Evolutionary conservation across 2,329 filamentous ascomycete genomes (phyloP).

Genomic region (Pseudogymnoascus sp.): DNA sequence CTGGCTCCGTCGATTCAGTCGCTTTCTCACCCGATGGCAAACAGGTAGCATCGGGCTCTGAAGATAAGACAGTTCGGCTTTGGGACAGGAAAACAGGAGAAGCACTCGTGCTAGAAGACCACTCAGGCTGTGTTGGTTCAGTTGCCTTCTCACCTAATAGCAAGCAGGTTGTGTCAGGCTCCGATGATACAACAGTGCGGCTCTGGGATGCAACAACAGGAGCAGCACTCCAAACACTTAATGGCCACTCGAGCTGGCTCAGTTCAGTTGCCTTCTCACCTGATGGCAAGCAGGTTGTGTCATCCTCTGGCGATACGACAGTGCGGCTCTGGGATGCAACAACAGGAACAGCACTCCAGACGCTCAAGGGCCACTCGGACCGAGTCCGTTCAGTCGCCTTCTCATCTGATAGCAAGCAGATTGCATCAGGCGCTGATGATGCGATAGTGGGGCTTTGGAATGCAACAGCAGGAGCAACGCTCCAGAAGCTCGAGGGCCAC

Average conservation of each 20-base stretch:
- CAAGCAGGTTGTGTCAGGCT: slow-evolving; percentile 14
- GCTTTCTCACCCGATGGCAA: no score
- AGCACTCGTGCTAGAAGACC: slow-evolving; percentile 17
- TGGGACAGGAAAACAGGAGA: slow-evolving; percentile 17
- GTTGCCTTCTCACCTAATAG: slow-evolving; percentile 21
- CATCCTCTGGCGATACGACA: slow-evolving; percentile 2
- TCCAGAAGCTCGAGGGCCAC: slow-evolving; percentile 15
- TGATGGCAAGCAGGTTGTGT: background rate
- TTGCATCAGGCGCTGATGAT: slow-evolving; percentile 11
- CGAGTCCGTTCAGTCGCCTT: slow-evolving; percentile 9
- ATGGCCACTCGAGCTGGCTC: background rate
- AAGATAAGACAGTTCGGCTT: background rate
- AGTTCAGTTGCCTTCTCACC: slow-evolving; percentile 9
- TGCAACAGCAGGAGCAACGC: background rate
- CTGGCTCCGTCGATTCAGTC: no score
- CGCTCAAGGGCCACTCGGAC: slow-evolving; percentile 7
- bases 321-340: background rate
- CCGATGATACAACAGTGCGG: background rate
- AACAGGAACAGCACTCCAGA: background rate
- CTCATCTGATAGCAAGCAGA: slow-evolving; percentile 9
- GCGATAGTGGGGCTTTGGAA: slow-evolving; percentile 1
- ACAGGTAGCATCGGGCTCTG: no score
- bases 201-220: background rate
- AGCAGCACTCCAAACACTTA: background rate
- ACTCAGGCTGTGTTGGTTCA: slow-evolving; percentile 10